phyloP scores from a whole-genome alignment of 2,329 filamentous ascomycete genomes.

The Xylaria sp. region DNA sequence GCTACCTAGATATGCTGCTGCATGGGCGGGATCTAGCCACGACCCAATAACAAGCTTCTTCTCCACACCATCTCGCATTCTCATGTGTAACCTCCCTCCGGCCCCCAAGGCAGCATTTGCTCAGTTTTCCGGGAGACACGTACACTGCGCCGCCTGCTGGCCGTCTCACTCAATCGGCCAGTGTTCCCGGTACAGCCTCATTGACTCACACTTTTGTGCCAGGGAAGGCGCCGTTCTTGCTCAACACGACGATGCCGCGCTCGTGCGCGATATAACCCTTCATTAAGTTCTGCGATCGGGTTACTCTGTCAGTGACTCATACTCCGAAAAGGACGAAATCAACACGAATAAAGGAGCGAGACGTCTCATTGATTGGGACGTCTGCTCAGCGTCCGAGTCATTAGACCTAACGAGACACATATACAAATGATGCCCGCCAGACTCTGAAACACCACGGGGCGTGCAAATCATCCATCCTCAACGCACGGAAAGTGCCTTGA shows the following conservation, averaged over 20 bases:
- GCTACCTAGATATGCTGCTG: conserved; percentile 1
- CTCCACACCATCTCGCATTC: conserved; percentile 13
- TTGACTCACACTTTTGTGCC: conserved; percentile 70
- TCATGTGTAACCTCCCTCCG: conserved; percentile 12
- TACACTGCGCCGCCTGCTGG: conserved; percentile 7
- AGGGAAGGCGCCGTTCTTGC: conserved; percentile 90
- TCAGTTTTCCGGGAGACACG: conserved; percentile 3
- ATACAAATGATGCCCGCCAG: background rate
- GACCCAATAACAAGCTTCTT: conserved; percentile 9
- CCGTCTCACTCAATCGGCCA: background rate
- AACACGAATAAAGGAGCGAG: conserved; percentile 27
- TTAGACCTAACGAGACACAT: conserved; percentile 2
- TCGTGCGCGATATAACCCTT: conserved; percentile 97
- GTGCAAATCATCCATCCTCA: background rate
- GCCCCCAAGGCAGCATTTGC: conserved; percentile 19
- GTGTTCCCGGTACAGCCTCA: background rate
- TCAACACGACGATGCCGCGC: conserved; percentile 85
- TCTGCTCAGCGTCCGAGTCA: background rate
- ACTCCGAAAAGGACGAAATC: conserved; percentile 8
- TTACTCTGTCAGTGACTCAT: conserved; percentile 40
- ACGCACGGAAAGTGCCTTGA: background rate
- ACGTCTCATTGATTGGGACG: conserved; percentile 1
- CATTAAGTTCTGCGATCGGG: conserved; percentile 74
- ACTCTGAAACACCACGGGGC: background rate
- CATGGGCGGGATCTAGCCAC: conserved; percentile 18